These are phyloP conservation scores for Argentina anserina DNA, from an alignment of 306 rosid species.

Conservation along the genomic window DNA sequence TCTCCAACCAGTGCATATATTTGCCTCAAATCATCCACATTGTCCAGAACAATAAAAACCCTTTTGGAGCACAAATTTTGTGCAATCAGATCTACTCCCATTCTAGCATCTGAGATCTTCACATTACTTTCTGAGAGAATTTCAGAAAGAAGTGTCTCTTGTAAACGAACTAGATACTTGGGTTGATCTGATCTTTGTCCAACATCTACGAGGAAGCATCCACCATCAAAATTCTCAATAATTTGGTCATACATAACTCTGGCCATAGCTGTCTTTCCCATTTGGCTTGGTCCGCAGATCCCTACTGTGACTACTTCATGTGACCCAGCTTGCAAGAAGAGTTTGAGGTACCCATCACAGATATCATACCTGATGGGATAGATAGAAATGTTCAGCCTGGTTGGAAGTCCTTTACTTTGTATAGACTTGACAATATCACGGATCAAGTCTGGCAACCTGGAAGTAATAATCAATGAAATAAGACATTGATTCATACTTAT, in stretches of 20 bases:
- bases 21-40: constrained; percentile 13
- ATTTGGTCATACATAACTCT: constrained; percentile 2
- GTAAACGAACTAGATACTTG: not conserved
- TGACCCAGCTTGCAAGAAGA: constrained; percentile 15
- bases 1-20: constrained; percentile 2
- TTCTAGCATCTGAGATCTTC: not conserved
- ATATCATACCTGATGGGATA: constrained; percentile 12
- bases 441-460: not conserved
- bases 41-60: constrained; percentile 19
- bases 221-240: constrained; percentile 13
- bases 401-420: constrained; percentile 3
- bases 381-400: constrained; percentile 14
- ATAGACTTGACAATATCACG: not conserved
- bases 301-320: constrained; percentile 10
- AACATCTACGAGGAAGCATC: constrained; percentile 12
- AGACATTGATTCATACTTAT: too few species aligned
- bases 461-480: not conserved
- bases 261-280: constrained; percentile 27
- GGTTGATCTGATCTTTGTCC: not conserved
- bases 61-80: constrained; percentile 7
- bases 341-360: constrained; percentile 6
- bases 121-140: not conserved
- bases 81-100: constrained; percentile 11
- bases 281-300: constrained; percentile 15
- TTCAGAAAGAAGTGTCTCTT: constrained; percentile 13